A percentile compares a stretch with the other conserved stretches of the same genome.
phyloP scores from a whole-genome alignment of 805 yeast species.

The Candida broadrunensis region DNA sequence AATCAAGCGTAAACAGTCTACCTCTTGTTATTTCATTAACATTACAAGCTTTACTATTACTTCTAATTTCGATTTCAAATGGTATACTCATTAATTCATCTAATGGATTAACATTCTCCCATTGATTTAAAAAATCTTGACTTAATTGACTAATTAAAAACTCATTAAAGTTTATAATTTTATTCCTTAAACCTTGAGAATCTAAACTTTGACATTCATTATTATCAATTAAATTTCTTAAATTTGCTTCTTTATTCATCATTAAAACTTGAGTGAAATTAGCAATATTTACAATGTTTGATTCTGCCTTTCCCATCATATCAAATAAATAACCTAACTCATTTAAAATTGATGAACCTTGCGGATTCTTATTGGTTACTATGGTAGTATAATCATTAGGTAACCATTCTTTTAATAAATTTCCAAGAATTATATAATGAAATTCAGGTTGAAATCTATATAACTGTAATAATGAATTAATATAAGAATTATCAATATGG shows the following conservation, averaged over 20 bases:
- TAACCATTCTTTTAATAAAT: conserved; percentile 48
- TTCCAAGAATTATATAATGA: conserved; percentile 59
- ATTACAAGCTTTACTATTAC: conserved; percentile 33
- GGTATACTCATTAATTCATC: conserved; percentile 40
- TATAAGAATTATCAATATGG: conserved; percentile 71
- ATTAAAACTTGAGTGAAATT: conserved; percentile 57
- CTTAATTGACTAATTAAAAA: conserved; percentile 55
- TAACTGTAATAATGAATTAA: conserved; percentile 74
- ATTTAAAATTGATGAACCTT: conserved; percentile 56
- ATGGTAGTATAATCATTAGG: conserved; percentile 36
- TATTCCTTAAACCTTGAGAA: conserved; percentile 40
- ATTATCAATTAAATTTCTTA: conserved; percentile 50
- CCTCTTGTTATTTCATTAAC: conserved; percentile 31
- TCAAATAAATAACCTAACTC: conserved; percentile 90
- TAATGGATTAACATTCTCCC: conserved; percentile 12
- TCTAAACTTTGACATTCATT: conserved; percentile 46
- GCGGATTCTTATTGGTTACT: conserved; percentile 24
- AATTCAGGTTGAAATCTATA: conserved; percentile 75
- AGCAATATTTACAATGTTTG: conserved; percentile 75
- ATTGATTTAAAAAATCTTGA: conserved; percentile 44
- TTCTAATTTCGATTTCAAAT: conserved; percentile 39
- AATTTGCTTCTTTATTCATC: conserved; percentile 43
- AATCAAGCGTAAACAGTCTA: conserved; percentile 30
- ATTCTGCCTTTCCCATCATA: conserved; percentile 81
- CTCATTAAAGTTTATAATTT: conserved; percentile 54